phyloP scores from a whole-genome alignment of 1,284 basidiomycete genomes.

The Fomitiporia mediterranea region DNA sequence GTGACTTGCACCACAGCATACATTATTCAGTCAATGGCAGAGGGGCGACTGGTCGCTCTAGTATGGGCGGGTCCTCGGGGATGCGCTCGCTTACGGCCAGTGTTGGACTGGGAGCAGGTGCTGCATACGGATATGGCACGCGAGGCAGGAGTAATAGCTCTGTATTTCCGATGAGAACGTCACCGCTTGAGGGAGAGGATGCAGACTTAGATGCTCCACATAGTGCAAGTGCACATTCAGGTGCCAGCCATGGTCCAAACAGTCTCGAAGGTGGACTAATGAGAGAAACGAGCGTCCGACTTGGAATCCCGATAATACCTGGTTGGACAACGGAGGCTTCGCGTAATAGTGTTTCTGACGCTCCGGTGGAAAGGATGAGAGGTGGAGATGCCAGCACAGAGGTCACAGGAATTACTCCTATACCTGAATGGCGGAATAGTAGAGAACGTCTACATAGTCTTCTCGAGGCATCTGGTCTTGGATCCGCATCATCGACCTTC shows the following conservation, averaged over 20 bases:
- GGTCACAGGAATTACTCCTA: background rate
- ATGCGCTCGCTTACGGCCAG: constrained; percentile 1
- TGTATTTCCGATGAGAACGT: background rate
- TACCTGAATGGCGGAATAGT: background rate
- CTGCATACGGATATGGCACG: background rate
- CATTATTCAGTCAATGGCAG: background rate
- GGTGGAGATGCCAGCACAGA: constrained; percentile 1
- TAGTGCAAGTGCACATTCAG: background rate
- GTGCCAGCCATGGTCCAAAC: background rate
- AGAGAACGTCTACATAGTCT: background rate
- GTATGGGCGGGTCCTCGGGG: background rate
- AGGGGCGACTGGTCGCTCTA: background rate
- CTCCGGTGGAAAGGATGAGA: background rate
- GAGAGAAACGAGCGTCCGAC: background rate
- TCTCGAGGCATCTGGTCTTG: constrained; percentile 8
- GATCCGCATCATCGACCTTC: background rate
- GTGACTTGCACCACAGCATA: background rate
- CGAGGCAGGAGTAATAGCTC: constrained; percentile 11
- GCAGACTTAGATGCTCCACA: constrained; percentile 1
- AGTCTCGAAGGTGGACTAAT: constrained; percentile 3
- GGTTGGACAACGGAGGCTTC: background rate
- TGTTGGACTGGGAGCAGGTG: background rate
- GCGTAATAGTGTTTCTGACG: background rate
- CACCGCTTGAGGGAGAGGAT: constrained; percentile 16
- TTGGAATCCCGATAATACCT: background rate